Conservation (phyloP, 306 rosid genomes). For the Crotalaria pallida region DNA sequence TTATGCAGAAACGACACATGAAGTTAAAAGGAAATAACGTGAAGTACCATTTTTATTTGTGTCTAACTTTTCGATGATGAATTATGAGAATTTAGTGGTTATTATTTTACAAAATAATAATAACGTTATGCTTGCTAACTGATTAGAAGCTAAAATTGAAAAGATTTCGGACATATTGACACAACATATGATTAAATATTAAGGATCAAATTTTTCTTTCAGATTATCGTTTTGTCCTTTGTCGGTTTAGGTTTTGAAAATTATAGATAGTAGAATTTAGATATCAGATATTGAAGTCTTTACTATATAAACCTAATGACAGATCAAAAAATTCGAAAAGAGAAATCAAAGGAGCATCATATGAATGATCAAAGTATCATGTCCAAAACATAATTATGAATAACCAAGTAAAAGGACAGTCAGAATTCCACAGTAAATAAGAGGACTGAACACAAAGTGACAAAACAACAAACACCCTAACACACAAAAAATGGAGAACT, state of each 20-base stretch:
- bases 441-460: too few species aligned
- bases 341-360: neutral
- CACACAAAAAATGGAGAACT: neutral
- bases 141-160: constrained; percentile 3
- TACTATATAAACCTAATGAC: neutral
- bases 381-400: neutral
- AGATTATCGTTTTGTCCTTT: neutral
- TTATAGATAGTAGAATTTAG: neutral
- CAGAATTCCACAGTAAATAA: neutral
- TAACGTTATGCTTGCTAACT: neutral
- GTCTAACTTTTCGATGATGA: too few species aligned
- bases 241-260: neutral
- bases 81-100: too few species aligned
- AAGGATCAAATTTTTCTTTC: constrained; percentile 5
- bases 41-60: too few species aligned
- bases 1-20: too few species aligned
- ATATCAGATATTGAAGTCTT: too few species aligned
- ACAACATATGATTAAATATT: constrained; percentile 16
- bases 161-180: neutral
- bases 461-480: neutral
- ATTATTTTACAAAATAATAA: too few species aligned
- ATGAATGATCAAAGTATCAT: neutral
- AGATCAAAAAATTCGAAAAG: neutral
- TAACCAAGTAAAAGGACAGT: neutral
- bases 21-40: too few species aligned